Conservation (phyloP, 768 basidiomycete genomes). For the Leccinum rimulosum region DNA sequence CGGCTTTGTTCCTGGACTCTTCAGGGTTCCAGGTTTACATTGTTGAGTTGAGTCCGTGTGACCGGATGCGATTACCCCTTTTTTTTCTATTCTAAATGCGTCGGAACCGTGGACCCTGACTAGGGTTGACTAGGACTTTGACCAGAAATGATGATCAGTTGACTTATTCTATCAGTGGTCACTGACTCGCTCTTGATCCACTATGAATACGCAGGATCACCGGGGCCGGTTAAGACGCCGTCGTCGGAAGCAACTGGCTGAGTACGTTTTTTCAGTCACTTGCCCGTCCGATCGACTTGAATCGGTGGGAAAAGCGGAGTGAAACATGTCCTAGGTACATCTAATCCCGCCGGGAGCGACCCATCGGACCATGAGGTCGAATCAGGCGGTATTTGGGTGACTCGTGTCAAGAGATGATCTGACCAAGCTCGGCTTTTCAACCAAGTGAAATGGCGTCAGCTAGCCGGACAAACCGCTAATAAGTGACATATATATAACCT, state of each 20-base stretch:
- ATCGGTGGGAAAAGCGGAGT: not conserved
- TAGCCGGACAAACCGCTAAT: not conserved
- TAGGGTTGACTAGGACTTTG: not conserved
- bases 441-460: not conserved
- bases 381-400: not conserved
- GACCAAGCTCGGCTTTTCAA: not conserved
- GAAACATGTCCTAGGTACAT: not conserved
- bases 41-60: too few species aligned
- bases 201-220: not conserved
- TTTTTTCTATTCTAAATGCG: not conserved
- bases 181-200: not conserved
- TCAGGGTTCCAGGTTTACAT: not conserved
- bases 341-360: not conserved
- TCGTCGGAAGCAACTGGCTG: not conserved
- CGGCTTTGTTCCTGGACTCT: not conserved
- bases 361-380: not conserved
- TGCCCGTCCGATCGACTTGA: not conserved
- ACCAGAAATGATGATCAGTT: not conserved
- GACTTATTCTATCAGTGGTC: not conserved
- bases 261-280: not conserved
- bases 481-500: constrained; percentile 14
- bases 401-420: not conserved
- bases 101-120: not conserved
- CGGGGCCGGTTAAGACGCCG: not conserved
- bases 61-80: not conserved